These are phyloP conservation scores for Athelia sp. DNA, from an alignment of 1,284 basidiomycete genomes.

Conservation along the genomic window DNA sequence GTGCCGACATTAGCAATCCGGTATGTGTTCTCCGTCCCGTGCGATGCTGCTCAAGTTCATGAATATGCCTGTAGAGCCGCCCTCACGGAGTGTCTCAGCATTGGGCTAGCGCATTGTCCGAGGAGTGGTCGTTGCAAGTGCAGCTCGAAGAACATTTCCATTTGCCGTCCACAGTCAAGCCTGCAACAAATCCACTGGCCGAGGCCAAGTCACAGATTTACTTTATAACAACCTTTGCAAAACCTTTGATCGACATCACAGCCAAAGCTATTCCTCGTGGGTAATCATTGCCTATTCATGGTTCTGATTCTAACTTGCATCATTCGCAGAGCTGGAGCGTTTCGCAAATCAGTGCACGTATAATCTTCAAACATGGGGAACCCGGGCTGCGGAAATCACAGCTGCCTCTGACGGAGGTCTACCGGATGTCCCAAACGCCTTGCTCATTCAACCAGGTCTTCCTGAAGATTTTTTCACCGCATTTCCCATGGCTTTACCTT, in stretches of 20 bases:
- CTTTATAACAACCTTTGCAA: slow-evolving; percentile 80
- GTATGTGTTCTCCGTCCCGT: slow-evolving; percentile 41
- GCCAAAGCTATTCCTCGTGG: slow-evolving; percentile 69
- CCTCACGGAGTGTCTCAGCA: slow-evolving; percentile 85
- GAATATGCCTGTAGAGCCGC: slow-evolving; percentile 59
- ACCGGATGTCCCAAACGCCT: slow-evolving; percentile 8
- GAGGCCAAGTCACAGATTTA: slow-evolving; percentile 88
- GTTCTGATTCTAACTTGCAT: neutral
- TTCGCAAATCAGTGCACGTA: slow-evolving; percentile 35
- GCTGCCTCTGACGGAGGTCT: slow-evolving; percentile 3
- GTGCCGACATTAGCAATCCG: slow-evolving; percentile 95
- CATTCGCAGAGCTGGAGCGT: slow-evolving; percentile 48
- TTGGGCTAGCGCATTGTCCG: slow-evolving; percentile 83
- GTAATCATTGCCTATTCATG: slow-evolving; percentile 15
- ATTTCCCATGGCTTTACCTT: slow-evolving; percentile 59
- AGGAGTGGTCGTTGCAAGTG: slow-evolving; percentile 89
- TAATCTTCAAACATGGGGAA: slow-evolving; percentile 5
- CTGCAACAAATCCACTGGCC: slow-evolving; percentile 58
- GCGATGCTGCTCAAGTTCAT: slow-evolving; percentile 9
- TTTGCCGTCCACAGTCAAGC: slow-evolving; percentile 69
- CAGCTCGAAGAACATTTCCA: slow-evolving; percentile 73
- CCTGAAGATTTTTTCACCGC: slow-evolving; percentile 51
- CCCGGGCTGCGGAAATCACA: slow-evolving; percentile 3
- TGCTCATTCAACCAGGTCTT: slow-evolving; percentile 29
- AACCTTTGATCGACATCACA: slow-evolving; percentile 77